Evolutionary conservation across 805 yeast genomes (phyloP), one percentile per base, ranked within the genome.

Genomic region (Metschnikowia rubicola): DNA sequence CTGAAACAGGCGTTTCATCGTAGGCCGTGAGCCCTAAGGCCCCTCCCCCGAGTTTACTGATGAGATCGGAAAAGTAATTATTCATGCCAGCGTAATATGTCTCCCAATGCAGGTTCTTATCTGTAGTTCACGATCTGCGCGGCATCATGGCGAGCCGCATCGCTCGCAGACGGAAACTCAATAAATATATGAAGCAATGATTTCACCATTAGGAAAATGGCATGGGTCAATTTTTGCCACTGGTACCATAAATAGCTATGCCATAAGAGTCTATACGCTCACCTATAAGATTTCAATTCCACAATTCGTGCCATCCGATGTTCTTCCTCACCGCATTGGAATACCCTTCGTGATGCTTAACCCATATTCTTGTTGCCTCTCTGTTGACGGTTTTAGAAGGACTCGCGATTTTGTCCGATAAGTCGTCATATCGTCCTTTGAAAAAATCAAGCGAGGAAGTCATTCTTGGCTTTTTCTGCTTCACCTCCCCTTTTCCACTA

Each of bases 341-440:
- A 59, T 85, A 90, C 0, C 97, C 97, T 66, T 90, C 97, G 53
- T 86, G 86, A 61, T 84, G 89, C 60, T 86, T 88, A n/a, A 90
- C 87, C 97, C 97, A 90, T 31, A 71, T 71, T 42, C 75, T 57
- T 12, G 61, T 53, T 5, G 55, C 57, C 33, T 51, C 53, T 28
- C 46, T 41, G 29, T 48, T 48, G 30, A 42, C 37, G 12, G 52
- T 48, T 4, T 21, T 37, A 4, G 47, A 17, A 13, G 45, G 33
- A 34, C 46, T 41, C 11, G 52, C 54, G 19, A 45, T 44, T 47
- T 68, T 71, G 12, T 60, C 59, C 9, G 66, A 52, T 10, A 70
- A 51, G 13, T 63, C 68, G 17, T 66, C 73, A 52, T 71, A 71
- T 43, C 60, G 65, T 6, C 60, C 64, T 45, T 63, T 68, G 59